Evolutionary conservation across 163 green algal species (phyloP).

Genomic region (Chlorella variabilis): DNA sequence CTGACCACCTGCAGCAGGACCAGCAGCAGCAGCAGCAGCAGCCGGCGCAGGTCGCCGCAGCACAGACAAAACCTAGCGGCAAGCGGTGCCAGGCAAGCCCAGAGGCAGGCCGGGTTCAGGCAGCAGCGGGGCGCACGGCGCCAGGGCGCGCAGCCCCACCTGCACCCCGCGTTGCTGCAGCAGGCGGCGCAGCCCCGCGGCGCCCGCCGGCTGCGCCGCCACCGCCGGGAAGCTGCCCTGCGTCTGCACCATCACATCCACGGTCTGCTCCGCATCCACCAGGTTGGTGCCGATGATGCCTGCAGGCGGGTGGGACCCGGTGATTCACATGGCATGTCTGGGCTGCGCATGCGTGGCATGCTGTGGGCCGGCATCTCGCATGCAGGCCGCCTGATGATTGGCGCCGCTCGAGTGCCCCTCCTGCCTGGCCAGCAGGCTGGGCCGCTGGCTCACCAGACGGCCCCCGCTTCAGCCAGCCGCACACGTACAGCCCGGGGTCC

Average conservation of each 20-base stretch:
- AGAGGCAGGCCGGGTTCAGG: too few relatives aligned
- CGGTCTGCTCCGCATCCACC: slow-evolving; percentile 75
- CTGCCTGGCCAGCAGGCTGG: too few relatives aligned
- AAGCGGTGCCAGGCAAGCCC: not conserved
- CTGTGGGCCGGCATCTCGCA: too few relatives aligned
- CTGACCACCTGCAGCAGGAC: slow-evolving; percentile 43
- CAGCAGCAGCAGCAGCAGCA: not conserved
- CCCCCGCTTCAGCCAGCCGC: slow-evolving; percentile 90
- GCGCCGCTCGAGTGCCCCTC: too few relatives aligned
- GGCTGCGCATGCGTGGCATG: too few relatives aligned
- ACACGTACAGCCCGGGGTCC: slow-evolving; percentile 82
- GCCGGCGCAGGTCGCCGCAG: too few relatives aligned
- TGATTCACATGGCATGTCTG: too few relatives aligned
- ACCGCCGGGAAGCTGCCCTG: not conserved
- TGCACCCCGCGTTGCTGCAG: slow-evolving; percentile 5
- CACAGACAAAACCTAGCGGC: not conserved
- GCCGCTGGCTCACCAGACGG: slow-evolving; percentile 58
- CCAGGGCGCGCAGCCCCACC: too few relatives aligned
- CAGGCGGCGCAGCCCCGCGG: slow-evolving; percentile 16
- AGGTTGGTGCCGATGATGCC: slow-evolving; percentile 95
- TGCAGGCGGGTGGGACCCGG: not conserved
- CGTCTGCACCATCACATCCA: slow-evolving; percentile 56
- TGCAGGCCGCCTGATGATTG: too few relatives aligned
- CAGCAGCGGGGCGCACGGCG: too few relatives aligned
- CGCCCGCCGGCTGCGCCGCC: not conserved